Conservation (phyloP, 164 flowering plant species). For the Stephania cephalantha region DNA sequence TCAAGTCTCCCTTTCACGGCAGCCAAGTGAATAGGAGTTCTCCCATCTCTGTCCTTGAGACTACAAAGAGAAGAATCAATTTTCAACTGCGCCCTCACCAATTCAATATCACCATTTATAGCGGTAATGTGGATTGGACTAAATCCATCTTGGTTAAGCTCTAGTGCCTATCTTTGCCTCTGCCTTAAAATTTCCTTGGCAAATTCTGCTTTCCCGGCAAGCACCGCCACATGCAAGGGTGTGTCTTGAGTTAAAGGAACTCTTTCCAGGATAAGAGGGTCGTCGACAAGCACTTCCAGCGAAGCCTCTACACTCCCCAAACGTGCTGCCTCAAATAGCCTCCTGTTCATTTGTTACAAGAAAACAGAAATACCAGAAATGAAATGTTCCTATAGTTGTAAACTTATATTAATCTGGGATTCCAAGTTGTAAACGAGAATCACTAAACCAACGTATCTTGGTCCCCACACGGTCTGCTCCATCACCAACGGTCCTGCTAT, state of each 20-base stretch:
- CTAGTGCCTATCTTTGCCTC: background rate
- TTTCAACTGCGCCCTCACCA: background rate
- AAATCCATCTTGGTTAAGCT: background rate
- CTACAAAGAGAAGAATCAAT: background rate
- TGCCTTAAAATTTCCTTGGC: background rate
- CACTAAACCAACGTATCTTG: too few relatives aligned
- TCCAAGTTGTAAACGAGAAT: too few relatives aligned
- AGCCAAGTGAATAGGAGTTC: background rate
- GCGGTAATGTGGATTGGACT: conserved; percentile 3
- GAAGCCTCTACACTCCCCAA: background rate
- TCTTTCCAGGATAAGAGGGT: background rate
- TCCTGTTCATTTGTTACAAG: background rate
- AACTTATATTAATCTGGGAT: too few relatives aligned
- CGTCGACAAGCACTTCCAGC: background rate
- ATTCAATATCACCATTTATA: background rate
- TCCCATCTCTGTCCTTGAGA: background rate
- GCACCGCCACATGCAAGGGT: background rate
- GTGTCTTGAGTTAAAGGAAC: background rate
- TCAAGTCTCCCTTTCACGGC: background rate
- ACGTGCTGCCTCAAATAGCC: background rate
- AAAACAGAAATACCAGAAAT: background rate
- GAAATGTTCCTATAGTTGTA: background rate
- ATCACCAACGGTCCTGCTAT: too few relatives aligned
- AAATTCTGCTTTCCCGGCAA: background rate
- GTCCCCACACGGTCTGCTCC: too few relatives aligned